Conservation (phyloP, 2,329 filamentous ascomycete genomes). For the Neocucurbitaria cava region DNA sequence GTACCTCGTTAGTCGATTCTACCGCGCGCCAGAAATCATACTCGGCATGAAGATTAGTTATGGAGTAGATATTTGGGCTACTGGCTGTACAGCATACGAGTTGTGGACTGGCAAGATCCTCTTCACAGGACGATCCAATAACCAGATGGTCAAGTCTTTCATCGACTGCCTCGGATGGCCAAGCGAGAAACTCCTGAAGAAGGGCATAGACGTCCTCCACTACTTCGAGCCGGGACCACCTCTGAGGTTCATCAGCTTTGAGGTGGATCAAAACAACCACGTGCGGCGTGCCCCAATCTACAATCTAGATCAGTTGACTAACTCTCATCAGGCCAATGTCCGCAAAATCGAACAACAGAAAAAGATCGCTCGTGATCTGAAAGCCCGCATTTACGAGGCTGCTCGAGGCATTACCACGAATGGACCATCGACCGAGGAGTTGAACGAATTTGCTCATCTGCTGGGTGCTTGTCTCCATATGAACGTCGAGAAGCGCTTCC, state of each 20-base stretch:
- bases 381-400: constrained; percentile 75
- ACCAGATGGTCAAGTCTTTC: constrained; percentile 95
- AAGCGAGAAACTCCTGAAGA: constrained; percentile 85
- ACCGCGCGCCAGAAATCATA: constrained; percentile 95
- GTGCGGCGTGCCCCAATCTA: constrained; percentile 24
- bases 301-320: constrained; percentile 9
- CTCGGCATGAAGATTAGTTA: constrained; percentile 96
- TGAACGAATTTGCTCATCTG: constrained; percentile 84
- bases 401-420: constrained; percentile 75
- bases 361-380: constrained; percentile 72
- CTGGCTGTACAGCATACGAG: constrained; percentile 96
- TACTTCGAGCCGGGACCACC: constrained; percentile 63
- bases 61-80: constrained; percentile 95
- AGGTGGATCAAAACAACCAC: constrained; percentile 65
- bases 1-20: constrained; percentile 96
- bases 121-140: constrained; percentile 94
- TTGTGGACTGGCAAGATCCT: constrained; percentile 97
- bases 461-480: constrained; percentile 86
- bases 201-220: constrained; percentile 78
- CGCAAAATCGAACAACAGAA: constrained; percentile 69
- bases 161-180: constrained; percentile 96
- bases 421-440: constrained; percentile 70
- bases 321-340: constrained; percentile 64
- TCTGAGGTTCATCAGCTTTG: constrained; percentile 78
- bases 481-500: constrained; percentile 92